Evolutionary conservation across 148 eudicot genomes (phyloP), one percentile per base, ranked within the genome.

Genomic region (Fallopia convolvulus): DNA sequence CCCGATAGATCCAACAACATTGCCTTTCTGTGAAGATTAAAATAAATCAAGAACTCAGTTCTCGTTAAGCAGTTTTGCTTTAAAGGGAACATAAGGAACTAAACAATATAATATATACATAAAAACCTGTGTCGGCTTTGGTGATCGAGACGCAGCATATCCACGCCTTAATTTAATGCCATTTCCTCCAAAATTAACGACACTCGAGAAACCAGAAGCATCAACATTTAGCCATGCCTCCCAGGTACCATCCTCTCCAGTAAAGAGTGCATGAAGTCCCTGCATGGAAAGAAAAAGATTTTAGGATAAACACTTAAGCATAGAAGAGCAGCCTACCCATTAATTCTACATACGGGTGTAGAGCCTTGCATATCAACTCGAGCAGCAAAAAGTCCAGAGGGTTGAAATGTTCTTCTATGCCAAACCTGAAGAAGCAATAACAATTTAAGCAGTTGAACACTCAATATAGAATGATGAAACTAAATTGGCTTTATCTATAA

Each of bases 221-320:
- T 91, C 97, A 77, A 83, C 86, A 82, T 85, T 88, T 75, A 96
- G 84, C 97, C 94, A 96, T 76, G 99, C 99, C 82, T 96, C 98
- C 98, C 99, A 96, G 32, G 99, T 91, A 85, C 86, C 87, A 83
- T 96, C 99, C 82, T 96, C 99, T 75, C 99, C 98, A 73, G 92
- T 91, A 74, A 93, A 93, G 79, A 93, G 97, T 41, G 90, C 98
- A 90, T 93, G 90, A 74, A 93, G 80, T 76, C 97, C 99, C 99
- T 93, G 68, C 73, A 88, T 52, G 66, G 76, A 81, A 81, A 20
- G 77, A 70, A 78, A 78, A 18, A 46, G 49, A 76, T 40, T 8
- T 77, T 32, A 50, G 72, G 80, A 6, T 39, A 26, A 49, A 70
- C 0, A 21, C 39, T 46, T 44, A 4, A 20, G 55, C 73, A 77